Percentiles rank a stretch among this genome's conserved stretches.
These are phyloP conservation scores for Aureobasidium sp. DNA, from an alignment of 2,329 filamentous ascomycete genomes.

Conservation along the genomic window DNA sequence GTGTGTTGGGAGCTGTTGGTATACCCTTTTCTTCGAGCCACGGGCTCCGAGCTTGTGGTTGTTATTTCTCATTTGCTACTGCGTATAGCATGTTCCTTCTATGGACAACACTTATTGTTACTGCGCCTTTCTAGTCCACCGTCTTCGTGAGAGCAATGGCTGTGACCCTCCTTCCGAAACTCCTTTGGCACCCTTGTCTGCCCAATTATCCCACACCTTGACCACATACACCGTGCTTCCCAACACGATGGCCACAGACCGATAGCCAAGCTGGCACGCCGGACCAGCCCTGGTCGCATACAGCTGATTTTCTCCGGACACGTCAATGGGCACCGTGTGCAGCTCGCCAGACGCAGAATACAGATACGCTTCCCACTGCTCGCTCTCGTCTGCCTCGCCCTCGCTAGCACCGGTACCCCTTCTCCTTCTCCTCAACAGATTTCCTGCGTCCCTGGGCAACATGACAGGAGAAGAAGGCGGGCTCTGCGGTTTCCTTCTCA, in stretches of 20 bases:
- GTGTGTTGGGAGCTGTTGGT: background rate
- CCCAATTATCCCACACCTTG: conserved; percentile 8
- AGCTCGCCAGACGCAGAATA: conserved; percentile 14
- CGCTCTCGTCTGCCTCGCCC: conserved; percentile 17
- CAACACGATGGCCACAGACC: conserved; percentile 10
- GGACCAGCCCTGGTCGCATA: conserved; percentile 14
- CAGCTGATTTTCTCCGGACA: conserved; percentile 10
- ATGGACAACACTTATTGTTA: background rate
- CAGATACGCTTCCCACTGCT: conserved; percentile 49
- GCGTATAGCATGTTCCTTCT: background rate
- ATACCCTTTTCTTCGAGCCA: background rate
- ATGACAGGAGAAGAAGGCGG: conserved; percentile 19
- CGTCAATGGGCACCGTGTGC: conserved; percentile 9
- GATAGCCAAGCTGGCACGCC: conserved; percentile 2
- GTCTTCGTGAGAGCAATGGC: conserved; percentile 2
- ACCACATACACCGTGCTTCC: conserved; percentile 15
- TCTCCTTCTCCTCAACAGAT: conserved; percentile 14
- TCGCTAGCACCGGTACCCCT: conserved; percentile 1
- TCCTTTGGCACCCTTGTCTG: conserved; percentile 5
- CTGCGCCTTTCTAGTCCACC: conserved; percentile 10
- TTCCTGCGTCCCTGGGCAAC: conserved; percentile 15
- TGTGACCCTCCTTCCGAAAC: conserved; percentile 7
- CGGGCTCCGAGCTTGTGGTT: background rate
- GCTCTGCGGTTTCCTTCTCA: conserved; percentile 37
- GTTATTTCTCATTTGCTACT: background rate